Conservation (phyloP, 371 early-diverging fungal genomes). For the Apophysomyces variabilis region DNA sequence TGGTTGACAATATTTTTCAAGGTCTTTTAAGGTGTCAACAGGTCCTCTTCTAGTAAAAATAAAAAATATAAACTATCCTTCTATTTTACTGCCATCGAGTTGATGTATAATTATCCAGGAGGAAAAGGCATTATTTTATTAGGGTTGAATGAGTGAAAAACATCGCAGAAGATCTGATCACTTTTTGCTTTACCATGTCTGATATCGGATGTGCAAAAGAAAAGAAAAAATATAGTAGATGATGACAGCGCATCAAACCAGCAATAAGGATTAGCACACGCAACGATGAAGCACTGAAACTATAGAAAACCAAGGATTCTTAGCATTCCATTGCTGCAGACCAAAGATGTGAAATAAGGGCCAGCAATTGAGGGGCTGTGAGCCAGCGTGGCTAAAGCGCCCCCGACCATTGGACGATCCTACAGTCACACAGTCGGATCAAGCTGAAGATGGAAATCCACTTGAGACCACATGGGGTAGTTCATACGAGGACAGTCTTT, state of each 20-base stretch:
- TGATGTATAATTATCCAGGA: too few relatives aligned
- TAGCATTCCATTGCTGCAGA: not conserved
- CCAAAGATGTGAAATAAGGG: not conserved
- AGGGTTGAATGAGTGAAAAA: too few relatives aligned
- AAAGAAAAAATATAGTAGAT: not conserved
- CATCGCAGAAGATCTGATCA: too few relatives aligned
- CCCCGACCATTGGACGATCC: not conserved
- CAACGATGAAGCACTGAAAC: not conserved
- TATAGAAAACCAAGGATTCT: slow-evolving; percentile 1
- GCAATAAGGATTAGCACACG: not conserved
- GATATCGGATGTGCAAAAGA: not conserved
- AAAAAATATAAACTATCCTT: too few relatives aligned
- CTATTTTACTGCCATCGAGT: too few relatives aligned
- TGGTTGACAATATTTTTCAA: too few relatives aligned
- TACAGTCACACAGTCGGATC: slow-evolving; percentile 5
- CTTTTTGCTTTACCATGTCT: too few relatives aligned
- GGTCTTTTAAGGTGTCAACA: too few relatives aligned
- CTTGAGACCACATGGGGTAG: slow-evolving; percentile 10
- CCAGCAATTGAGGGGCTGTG: not conserved
- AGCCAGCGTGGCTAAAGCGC: not conserved
- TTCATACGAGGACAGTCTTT: not conserved
- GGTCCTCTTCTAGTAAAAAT: too few relatives aligned
- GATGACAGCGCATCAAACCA: not conserved
- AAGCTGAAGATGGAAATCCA: not conserved
- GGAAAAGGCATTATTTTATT: too few relatives aligned